Evolutionary conservation across 371 early-diverging fungal species (phyloP), one percentile per base, ranked within the genome.

Genomic region (Rozella allomycis): DNA sequence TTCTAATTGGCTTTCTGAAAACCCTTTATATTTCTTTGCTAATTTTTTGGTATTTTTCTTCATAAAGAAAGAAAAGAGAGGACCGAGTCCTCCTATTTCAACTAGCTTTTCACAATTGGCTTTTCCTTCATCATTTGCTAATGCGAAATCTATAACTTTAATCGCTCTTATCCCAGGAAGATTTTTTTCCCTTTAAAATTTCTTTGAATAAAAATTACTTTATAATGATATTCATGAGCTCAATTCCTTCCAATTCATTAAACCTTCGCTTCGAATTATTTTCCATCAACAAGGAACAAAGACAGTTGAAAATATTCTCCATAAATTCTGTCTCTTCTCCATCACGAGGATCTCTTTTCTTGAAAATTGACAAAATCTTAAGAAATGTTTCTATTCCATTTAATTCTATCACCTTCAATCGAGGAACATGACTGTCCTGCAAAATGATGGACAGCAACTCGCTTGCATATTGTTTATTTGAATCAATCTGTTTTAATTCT

Each of bases 221-320:
- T 26, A 80, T 47, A 67, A 85, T 66, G 26, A 86, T 56, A n/a
- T 80, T 52, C 80, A 91, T 75, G 31, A 88, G 46, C 49, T 87
- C 90, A 10, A 81, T 55, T 6, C 93, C 93, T 43, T 91, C 90
- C 1, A 53, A 64, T 17, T 74, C 68, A 13, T 78, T 43, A 45
- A 91, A 86, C 6, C 41, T 37, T 18, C 37, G 38, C 54, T 84
- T 85, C 31, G 54, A 65, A 39, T 64, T 61, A 9, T 36, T 31
- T 17, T 50, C 33, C 3, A 30, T 26, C n/a, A 64, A 30, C 3
- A 66, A 68, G 8, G 31, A 25, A 38, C 78, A 79, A 18, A 88
- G 34, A 0, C 68, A 52, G 45, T 81, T 76, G 43, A 88, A 81
- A 17, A 77, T 55, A 41, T 84, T 86, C 40, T 85, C 88, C 50